Percentiles rank a stretch among this genome's conserved stretches.
These are phyloP conservation scores for Daldinia decipiens DNA, from an alignment of 495 filamentous ascomycete genomes.

Conservation along the genomic window DNA sequence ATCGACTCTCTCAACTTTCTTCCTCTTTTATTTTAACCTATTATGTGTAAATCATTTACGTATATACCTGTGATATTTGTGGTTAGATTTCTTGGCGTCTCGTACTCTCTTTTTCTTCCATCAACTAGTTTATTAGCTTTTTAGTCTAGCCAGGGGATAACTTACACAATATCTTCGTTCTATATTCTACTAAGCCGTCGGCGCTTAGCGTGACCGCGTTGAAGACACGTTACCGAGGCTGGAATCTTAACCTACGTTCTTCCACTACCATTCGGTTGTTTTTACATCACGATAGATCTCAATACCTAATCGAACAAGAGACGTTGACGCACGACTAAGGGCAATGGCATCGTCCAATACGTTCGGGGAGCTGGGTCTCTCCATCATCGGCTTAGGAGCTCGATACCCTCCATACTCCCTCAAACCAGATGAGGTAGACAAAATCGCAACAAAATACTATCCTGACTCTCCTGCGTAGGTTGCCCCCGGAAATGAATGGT, in stretches of 20 bases:
- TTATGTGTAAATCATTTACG: neutral
- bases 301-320: neutral
- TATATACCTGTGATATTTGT: constrained; percentile 2
- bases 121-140: neutral
- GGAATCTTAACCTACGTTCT: neutral
- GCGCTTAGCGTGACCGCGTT: neutral
- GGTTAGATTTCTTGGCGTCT: constrained; percentile 31
- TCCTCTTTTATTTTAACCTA: constrained; percentile 5
- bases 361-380: constrained; percentile 58
- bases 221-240: neutral
- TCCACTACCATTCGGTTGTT: neutral
- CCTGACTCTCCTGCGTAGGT: constrained; percentile 62
- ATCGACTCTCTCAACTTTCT: constrained; percentile 20
- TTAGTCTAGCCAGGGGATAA: neutral
- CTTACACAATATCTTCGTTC: neutral
- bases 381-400: constrained; percentile 59
- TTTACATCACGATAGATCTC: neutral
- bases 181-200: neutral
- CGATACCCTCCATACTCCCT: constrained; percentile 63
- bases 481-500: neutral
- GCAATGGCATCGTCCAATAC: constrained; percentile 38
- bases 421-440: constrained; percentile 52
- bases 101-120: neutral
- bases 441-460: constrained; percentile 58
- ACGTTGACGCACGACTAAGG: neutral